Evolutionary conservation across 2,329 filamentous ascomycete genomes (phyloP).

Genomic region (Hypoxylon sp.): DNA sequence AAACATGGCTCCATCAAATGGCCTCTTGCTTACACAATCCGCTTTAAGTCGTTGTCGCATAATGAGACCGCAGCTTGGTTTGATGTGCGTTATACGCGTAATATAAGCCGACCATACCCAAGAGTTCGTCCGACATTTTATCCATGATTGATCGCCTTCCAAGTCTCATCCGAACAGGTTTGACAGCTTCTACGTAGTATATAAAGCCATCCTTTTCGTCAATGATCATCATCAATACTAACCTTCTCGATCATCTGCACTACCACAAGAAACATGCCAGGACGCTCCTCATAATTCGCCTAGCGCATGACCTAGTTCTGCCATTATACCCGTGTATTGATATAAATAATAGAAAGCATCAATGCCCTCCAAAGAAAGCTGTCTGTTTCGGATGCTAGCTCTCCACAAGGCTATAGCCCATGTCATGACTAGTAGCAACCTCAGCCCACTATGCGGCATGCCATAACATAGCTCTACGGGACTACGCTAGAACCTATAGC

Average conservation of each 20-base stretch:
- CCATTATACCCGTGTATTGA: not conserved
- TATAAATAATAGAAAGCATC: not conserved
- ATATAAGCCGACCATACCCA: not conserved
- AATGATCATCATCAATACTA: conserved; percentile 20
- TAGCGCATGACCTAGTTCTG: not conserved
- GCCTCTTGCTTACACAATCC: not conserved
- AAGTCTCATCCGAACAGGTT: conserved; percentile 28
- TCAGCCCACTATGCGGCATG: not conserved
- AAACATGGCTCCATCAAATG: conserved; percentile 12
- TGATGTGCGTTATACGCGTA: conserved; percentile 6
- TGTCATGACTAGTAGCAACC: not conserved
- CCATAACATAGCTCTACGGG: not conserved
- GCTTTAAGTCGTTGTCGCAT: conserved; percentile 11
- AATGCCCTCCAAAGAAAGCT: not conserved
- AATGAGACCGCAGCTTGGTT: conserved; percentile 17
- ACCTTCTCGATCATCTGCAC: not conserved
- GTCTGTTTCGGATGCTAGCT: not conserved
- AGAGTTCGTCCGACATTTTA: conserved; percentile 20
- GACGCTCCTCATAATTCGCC: not conserved
- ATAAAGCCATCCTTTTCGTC: conserved; percentile 8
- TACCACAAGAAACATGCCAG: not conserved
- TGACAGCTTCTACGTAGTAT: conserved; percentile 15
- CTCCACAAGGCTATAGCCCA: not conserved
- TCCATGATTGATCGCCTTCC: conserved; percentile 39
- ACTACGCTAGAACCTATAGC: not conserved